A percentile compares a stretch with the other conserved stretches of the same genome.
phyloP scores from a whole-genome alignment of 495 filamentous ascomycete genomes.

The Hypoxylon perforatum region DNA sequence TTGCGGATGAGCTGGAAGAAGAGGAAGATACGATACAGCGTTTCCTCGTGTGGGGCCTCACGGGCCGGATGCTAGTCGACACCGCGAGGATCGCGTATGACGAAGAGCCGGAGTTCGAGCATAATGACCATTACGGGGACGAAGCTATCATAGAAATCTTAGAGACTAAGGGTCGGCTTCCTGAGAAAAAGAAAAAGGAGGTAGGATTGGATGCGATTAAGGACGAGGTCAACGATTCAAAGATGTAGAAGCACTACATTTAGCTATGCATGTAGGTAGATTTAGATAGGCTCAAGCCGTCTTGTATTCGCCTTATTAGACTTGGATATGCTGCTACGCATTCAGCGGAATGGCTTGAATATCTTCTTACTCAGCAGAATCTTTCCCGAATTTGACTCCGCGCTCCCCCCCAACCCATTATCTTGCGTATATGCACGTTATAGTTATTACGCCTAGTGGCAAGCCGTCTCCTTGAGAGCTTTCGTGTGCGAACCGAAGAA shows the following conservation, averaged over 20 bases:
- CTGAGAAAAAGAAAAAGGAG: constrained; percentile 60
- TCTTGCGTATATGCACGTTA: neutral
- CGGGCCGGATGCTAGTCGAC: constrained; percentile 87
- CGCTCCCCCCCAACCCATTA: neutral
- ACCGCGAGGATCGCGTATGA: constrained; percentile 84
- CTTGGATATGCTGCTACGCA: neutral
- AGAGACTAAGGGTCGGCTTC: constrained; percentile 68
- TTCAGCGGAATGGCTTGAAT: neutral
- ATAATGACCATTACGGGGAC: constrained; percentile 83
- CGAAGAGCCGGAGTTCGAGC: constrained; percentile 83
- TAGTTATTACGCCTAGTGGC: constrained; percentile 69
- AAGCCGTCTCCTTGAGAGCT: constrained; percentile 85
- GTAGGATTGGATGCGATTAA: constrained; percentile 65
- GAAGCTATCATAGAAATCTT: constrained; percentile 76
- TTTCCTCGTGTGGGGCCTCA: constrained; percentile 93
- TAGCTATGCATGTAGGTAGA: constrained; percentile 27
- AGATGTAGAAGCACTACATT: constrained; percentile 53
- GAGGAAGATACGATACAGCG: constrained; percentile 60
- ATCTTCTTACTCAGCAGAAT: neutral
- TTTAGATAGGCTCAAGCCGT: constrained; percentile 39
- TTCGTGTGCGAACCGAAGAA: constrained; percentile 77
- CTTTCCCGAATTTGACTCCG: constrained; percentile 3
- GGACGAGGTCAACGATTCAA: constrained; percentile 68
- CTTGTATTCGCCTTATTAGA: constrained; percentile 23
- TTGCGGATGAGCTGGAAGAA: constrained; percentile 41